Conservation (phyloP, 2,329 filamentous ascomycete genomes). For the Xylariaceae sp. region DNA sequence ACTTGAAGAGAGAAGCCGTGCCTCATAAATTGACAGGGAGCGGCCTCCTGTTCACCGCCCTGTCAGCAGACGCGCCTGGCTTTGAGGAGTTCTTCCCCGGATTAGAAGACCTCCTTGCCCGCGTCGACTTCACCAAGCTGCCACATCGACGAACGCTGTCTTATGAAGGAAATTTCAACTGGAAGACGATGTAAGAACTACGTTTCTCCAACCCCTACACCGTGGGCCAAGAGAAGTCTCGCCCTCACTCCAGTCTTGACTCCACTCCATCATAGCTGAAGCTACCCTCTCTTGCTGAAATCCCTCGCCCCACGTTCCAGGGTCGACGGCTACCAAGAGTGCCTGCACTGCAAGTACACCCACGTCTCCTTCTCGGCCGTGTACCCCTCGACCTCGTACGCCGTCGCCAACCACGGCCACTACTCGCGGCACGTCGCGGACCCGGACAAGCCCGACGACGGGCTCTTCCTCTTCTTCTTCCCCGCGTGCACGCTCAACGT, state of each 20-base stretch:
- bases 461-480: constrained; percentile 55
- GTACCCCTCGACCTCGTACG: constrained; percentile 52
- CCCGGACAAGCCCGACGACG: constrained; percentile 47
- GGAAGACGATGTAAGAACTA: constrained; percentile 48
- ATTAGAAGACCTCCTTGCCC: constrained; percentile 41
- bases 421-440: constrained; percentile 54
- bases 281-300: background rate
- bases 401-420: constrained; percentile 49
- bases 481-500: constrained; percentile 52
- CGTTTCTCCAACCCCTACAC: too few species aligned
- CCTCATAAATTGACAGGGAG: constrained; percentile 37
- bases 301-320: background rate
- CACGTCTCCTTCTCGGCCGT: constrained; percentile 51
- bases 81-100: constrained; percentile 52
- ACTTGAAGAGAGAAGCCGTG: background rate
- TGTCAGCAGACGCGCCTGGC: constrained; percentile 40
- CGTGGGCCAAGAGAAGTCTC: too few species aligned
- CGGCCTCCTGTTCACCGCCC: constrained; percentile 47
- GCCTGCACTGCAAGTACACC: constrained; percentile 54
- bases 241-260: too few species aligned
- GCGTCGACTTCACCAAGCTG: constrained; percentile 49
- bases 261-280: too few species aligned
- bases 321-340: constrained; percentile 56
- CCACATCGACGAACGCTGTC: constrained; percentile 47
- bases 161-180: constrained; percentile 55